Conservation (phyloP, 495 filamentous ascomycete species). For the Aspergillus heteromorphus region DNA sequence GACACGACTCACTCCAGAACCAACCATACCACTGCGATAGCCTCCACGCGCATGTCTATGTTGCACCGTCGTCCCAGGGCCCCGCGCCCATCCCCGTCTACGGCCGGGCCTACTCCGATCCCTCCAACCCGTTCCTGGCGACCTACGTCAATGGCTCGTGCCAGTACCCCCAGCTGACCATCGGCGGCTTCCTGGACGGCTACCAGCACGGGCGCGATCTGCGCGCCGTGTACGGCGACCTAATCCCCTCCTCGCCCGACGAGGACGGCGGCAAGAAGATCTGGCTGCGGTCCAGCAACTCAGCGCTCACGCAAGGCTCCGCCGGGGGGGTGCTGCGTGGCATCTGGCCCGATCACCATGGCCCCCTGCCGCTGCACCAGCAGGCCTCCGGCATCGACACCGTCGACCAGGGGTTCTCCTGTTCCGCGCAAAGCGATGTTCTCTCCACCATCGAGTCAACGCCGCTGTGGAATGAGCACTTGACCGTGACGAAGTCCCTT, state of each 20-base stretch:
- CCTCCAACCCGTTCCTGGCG: constrained; percentile 32
- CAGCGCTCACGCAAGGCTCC: constrained; percentile 32
- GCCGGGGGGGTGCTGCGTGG: constrained; percentile 38
- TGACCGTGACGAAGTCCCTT: constrained; percentile 27
- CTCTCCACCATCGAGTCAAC: constrained; percentile 27
- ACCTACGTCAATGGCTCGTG: constrained; percentile 34
- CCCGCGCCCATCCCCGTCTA: constrained; percentile 32
- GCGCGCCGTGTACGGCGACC: constrained; percentile 30
- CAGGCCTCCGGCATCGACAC: constrained; percentile 34
- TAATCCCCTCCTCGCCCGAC: constrained; percentile 21
- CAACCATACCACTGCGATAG: constrained; percentile 38
- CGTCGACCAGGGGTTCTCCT: constrained; percentile 35
- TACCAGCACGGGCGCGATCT: constrained; percentile 40
- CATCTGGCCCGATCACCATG: constrained; percentile 31
- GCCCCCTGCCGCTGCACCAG: constrained; percentile 35
- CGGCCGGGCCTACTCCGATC: constrained; percentile 36
- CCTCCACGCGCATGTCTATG: constrained; percentile 36
- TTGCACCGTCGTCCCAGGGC: constrained; percentile 18
- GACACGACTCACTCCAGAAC: constrained; percentile 22
- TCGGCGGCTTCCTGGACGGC: constrained; percentile 38
- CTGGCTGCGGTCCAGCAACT: constrained; percentile 39
- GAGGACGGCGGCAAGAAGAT: constrained; percentile 16
- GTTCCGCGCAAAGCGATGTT: constrained; percentile 20
- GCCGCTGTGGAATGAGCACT: constrained; percentile 32
- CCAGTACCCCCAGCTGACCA: constrained; percentile 41